Percentiles rank a stretch among this genome's conserved stretches.
phyloP scores from a whole-genome alignment of 1,284 basidiomycete genomes.

The Malassezia slooffiae region DNA sequence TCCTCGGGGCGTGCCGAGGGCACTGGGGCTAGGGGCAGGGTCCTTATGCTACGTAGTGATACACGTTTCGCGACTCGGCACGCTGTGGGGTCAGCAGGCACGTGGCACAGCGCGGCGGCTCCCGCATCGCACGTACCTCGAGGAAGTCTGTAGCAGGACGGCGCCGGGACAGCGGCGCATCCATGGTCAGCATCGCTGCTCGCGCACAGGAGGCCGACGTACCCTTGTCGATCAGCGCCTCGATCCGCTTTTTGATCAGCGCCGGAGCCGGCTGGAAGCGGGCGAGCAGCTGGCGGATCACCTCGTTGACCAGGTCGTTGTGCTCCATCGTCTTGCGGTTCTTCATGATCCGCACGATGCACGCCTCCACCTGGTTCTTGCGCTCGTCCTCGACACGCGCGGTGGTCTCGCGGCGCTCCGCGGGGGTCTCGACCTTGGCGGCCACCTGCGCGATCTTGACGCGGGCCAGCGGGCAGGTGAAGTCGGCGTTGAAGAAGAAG shows the following conservation, averaged over 20 bases:
- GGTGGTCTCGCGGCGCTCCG: constrained; percentile 81
- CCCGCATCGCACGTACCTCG: constrained; percentile 25
- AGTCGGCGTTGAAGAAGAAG: constrained; percentile 79
- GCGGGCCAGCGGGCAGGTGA: constrained; percentile 68
- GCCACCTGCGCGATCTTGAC: constrained; percentile 91
- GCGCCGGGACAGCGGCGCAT: neutral
- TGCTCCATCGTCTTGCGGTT: constrained; percentile 79
- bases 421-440: constrained; percentile 68
- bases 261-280: constrained; percentile 78
- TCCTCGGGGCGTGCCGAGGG: no score
- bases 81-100: constrained; percentile 11
- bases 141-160: constrained; percentile 34
- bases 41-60: constrained; percentile 34
- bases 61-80: constrained; percentile 22
- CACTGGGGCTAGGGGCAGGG: no score
- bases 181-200: neutral
- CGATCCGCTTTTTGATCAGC: constrained; percentile 86
- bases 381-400: constrained; percentile 87
- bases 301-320: constrained; percentile 81
- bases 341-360: constrained; percentile 97
- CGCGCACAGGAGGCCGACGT: neutral
- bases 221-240: constrained; percentile 70
- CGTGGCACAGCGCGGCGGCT: no score
- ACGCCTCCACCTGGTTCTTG: constrained; percentile 70
- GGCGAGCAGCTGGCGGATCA: constrained; percentile 67